A percentile compares a stretch with the other conserved stretches of the same genome.
These are phyloP conservation scores for Mycena sanguinolenta DNA, from an alignment of 768 basidiomycete genomes.

Conservation along the genomic window DNA sequence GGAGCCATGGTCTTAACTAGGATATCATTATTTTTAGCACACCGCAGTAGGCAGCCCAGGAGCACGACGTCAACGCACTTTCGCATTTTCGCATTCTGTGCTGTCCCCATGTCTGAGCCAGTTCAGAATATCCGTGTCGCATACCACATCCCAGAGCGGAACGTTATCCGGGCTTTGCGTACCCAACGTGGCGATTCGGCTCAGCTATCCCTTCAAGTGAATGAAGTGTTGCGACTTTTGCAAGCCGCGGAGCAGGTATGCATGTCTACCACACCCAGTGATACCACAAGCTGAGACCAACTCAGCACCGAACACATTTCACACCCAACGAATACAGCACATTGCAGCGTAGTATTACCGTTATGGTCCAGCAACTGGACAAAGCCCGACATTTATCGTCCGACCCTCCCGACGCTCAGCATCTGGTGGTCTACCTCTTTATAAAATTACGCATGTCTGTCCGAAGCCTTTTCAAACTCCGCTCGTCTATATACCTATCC, in stretches of 20 bases:
- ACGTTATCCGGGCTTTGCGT: slow-evolving; percentile 25
- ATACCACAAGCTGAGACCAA: too few species aligned
- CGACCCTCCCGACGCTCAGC: slow-evolving; percentile 32
- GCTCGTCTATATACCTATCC: too few species aligned
- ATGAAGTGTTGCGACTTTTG: slow-evolving; percentile 17
- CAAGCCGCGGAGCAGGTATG: slow-evolving; percentile 20
- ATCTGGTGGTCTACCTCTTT: too few species aligned
- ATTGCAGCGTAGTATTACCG: too few species aligned
- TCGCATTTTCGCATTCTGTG: neutral
- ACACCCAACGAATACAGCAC: too few species aligned
- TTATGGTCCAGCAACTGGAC: slow-evolving; percentile 39
- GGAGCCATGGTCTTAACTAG: too few species aligned
- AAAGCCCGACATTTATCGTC: slow-evolving; percentile 31
- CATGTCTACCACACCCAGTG: neutral
- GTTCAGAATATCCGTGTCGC: slow-evolving; percentile 26
- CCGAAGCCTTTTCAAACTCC: too few species aligned
- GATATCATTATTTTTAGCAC: too few species aligned
- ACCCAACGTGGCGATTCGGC: slow-evolving; percentile 29
- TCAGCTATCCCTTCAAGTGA: slow-evolving; percentile 11
- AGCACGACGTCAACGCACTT: neutral
- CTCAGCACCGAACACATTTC: too few species aligned
- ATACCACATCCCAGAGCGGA: slow-evolving; percentile 23
- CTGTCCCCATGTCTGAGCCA: slow-evolving; percentile 6
- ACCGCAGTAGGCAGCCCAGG: too few species aligned
- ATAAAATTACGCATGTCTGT: too few species aligned